Base-by-base conservation (phyloP, 495 filamentous ascomycete species). In the Penicillium odoratum region DNA sequence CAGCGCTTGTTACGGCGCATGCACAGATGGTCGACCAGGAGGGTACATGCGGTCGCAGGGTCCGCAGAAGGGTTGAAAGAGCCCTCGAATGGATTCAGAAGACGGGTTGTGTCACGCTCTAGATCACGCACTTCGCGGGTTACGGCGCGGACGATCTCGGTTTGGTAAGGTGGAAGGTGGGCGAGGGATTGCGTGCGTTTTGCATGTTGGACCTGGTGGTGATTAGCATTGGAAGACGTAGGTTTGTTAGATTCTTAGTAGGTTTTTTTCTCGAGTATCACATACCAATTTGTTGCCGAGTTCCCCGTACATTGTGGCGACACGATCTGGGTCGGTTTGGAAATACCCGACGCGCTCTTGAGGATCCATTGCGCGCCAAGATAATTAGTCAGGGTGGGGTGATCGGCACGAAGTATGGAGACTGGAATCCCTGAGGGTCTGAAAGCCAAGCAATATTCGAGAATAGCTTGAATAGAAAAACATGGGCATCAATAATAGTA, bases 1-100 rank as follows among this genome's bases (percentile, higher is more conserved):
- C 95, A 98, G 43, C 94, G 88, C 71, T 99, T 99, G 73, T 99
- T 96, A 44, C 95, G 82, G 21, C 93, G 87, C 89, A 97, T 97
- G 58, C 90, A 92, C 4, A 98, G 78, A 66, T 98, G 94, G 72
- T 96, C 89, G 58, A 97, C 92, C 16, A 99, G 84, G 16, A 99
- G 80, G 6, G 89, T 88, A 69, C 90, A 95, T 7, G 93, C 93
- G 40, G 86, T 87, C 7, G 89, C 89, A 21, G 91, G 91, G 61
- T 98, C 87, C 2, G 86, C 82, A 26, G 88, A 84, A 10, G 94
- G 94, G 66, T 96, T 85, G 80, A 98, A 97, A 7, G 84, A 83
- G 34, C 88, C 88, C 57, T 88, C 83, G 65, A 92, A 95, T 6
- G 92, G 90, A 49, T 88, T 86, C 4, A 98, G 83, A 45, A 94